Evolutionary conservation across 371 early-diverging fungal species (phyloP).

Genomic region (Saksenaea vasiformis): DNA sequence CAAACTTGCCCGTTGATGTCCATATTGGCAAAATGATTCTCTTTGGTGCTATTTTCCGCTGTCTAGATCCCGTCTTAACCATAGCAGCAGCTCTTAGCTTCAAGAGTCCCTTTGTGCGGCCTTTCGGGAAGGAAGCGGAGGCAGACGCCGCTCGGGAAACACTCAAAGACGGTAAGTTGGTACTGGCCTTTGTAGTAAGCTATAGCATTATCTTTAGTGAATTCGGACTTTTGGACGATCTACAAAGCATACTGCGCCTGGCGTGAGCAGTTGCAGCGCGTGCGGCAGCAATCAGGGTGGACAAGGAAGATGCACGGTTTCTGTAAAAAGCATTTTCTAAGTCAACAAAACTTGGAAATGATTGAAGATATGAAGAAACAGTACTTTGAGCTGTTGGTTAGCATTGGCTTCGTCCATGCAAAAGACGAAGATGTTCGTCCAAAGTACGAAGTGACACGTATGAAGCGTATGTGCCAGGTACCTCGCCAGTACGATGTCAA

Average conservation of each 20-base stretch:
- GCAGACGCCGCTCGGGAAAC: constrained; percentile 55
- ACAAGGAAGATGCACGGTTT: constrained; percentile 48
- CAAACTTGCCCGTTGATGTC: constrained; percentile 85
- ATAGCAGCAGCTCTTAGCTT: constrained; percentile 77
- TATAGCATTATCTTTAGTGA: constrained; percentile 19
- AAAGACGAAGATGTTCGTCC: constrained; percentile 15
- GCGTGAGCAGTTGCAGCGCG: constrained; percentile 45
- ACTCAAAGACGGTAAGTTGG: constrained; percentile 38
- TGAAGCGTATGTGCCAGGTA: constrained; percentile 45
- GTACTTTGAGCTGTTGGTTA: constrained; percentile 69
- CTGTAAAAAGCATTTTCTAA: constrained; percentile 59
- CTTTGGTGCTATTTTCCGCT: constrained; percentile 78
- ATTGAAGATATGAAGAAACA: constrained; percentile 85
- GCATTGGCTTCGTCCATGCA: constrained; percentile 71
- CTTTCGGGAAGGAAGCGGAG: constrained; percentile 71
- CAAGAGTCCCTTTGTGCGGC: constrained; percentile 73
- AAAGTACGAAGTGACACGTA: constrained; percentile 21
- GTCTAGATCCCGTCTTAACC: constrained; percentile 80
- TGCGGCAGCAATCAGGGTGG: constrained; percentile 34
- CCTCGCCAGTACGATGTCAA: constrained; percentile 50
- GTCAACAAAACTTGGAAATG: constrained; percentile 62
- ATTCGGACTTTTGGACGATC: constrained; percentile 80
- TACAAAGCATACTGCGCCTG: constrained; percentile 77
- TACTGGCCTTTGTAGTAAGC: neutral
- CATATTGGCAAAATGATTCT: constrained; percentile 89